Evolutionary conservation across 202 grass and related monocot genomes (phyloP), one percentile per base, ranked within the genome.

Genomic region (Tripidium arundinaceum): DNA sequence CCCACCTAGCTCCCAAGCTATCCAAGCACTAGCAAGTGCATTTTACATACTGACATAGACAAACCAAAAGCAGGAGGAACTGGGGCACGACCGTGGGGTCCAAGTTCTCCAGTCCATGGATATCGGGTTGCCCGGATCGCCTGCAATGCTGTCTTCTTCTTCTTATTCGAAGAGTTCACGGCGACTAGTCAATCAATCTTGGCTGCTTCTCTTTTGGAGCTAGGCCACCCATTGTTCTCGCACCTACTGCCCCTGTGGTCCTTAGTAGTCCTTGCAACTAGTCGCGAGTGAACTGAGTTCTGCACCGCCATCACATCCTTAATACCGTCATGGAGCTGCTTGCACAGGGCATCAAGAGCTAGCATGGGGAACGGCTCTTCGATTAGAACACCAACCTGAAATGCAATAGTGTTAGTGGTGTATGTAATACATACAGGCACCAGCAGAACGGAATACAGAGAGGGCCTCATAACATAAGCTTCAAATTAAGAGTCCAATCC

Each of bases 291-390:
- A 77, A 98, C 92, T 12, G 36, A 82, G 31, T 78, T 80, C 57
- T 95, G 87, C 72, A 94, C 38, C 1, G 79, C 87, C 76, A 87
- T 67, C 39, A 85, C 76, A 74, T 98, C 94, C 46, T 72, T 62
- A 28, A 91, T 86, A 72, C 86, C 79, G 47, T 93, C 88, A 1
- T 87, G 90, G 72, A 98, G 79, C 63, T 93, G 87, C 73, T 87
- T 80, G 65, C 92, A 93, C 36, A 91, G 70, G 7, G 86, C 92
- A 58, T 91, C 92, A 11, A 98, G 86, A 19, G 92, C 80, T 10
- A 98, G 88, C 92, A 93, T 93, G 31, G 92, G 88, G 76, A 98
- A 93, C 14, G 95, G 92, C 77, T 98, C 95, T 85, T 98, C 95
- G 21, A 98, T 98, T 25, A 98, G 88, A 84, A 94, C 95, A 82